These are phyloP conservation scores for Xylariaceae sp. DNA, from an alignment of 2,329 filamentous ascomycete genomes.

Conservation along the genomic window DNA sequence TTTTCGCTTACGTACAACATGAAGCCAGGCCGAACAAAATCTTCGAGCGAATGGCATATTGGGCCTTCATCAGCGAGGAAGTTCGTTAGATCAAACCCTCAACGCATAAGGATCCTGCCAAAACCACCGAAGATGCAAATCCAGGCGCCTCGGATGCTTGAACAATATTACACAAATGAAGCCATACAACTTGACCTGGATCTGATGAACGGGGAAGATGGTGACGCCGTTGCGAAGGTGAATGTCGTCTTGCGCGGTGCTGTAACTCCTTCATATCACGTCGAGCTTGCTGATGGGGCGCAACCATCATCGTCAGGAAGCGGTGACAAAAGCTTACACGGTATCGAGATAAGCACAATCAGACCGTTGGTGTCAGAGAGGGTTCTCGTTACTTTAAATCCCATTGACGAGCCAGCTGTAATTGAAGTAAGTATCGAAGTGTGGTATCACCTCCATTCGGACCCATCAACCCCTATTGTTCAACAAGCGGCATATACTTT, in stretches of 20 bases:
- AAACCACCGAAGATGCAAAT: slow-evolving; percentile 90
- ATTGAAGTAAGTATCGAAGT: slow-evolving; percentile 68
- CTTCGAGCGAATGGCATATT: slow-evolving; percentile 47
- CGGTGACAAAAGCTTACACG: slow-evolving; percentile 41
- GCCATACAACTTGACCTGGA: slow-evolving; percentile 61
- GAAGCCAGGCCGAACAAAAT: slow-evolving; percentile 41
- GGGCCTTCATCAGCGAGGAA: slow-evolving; percentile 39
- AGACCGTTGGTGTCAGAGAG: slow-evolving; percentile 39
- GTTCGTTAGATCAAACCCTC: slow-evolving; percentile 44
- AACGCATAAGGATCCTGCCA: slow-evolving; percentile 67
- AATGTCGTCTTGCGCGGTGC: slow-evolving; percentile 63
- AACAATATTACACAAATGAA: slow-evolving; percentile 84
- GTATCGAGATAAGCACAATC: slow-evolving; percentile 44
- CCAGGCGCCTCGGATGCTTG: slow-evolving; percentile 52
- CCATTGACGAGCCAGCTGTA: slow-evolving; percentile 44
- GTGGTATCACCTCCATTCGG: slow-evolving; percentile 72
- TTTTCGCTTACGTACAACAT: slow-evolving; percentile 65
- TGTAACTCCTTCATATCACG: slow-evolving; percentile 41
- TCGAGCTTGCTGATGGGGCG: slow-evolving; percentile 35
- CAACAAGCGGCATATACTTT: slow-evolving; percentile 66
- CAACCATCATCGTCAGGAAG: slow-evolving; percentile 30
- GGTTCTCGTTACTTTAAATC: slow-evolving; percentile 45
- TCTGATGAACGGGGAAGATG: slow-evolving; percentile 76
- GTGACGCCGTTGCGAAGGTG: slow-evolving; percentile 65
- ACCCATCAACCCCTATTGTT: slow-evolving; percentile 72